Conservation (phyloP, 129 eudicot species). For the Dittrichia graveolens region DNA sequence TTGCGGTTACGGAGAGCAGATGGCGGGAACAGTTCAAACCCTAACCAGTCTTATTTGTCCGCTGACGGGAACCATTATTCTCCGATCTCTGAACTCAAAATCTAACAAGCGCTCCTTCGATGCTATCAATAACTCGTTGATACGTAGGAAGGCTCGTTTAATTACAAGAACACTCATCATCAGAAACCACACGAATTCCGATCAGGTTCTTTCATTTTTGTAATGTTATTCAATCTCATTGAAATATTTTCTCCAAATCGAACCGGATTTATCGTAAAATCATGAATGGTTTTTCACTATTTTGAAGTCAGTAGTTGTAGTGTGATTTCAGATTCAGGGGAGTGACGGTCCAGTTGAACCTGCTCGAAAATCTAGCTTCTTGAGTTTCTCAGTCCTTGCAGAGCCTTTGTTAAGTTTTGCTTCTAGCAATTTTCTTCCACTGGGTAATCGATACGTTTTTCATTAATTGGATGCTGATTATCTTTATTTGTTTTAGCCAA, state of each 20-base stretch:
- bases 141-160: slow-evolving; percentile 35
- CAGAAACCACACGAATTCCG: slow-evolving; percentile 34
- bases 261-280: background rate
- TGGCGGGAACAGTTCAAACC: slow-evolving; percentile 64
- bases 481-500: background rate
- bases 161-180: slow-evolving; percentile 27
- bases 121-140: slow-evolving; percentile 26
- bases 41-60: slow-evolving; percentile 29
- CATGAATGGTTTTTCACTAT: background rate
- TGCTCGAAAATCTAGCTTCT: slow-evolving; percentile 10
- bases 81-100: slow-evolving; percentile 19
- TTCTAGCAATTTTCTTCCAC: slow-evolving; percentile 64
- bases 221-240: slow-evolving; percentile 3
- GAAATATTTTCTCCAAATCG: background rate
- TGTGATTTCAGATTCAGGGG: slow-evolving; percentile 41
- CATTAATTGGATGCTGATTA: background rate
- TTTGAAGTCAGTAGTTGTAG: background rate
- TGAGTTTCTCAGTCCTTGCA: slow-evolving; percentile 33
- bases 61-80: slow-evolving; percentile 35
- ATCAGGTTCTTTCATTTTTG: slow-evolving; percentile 41
- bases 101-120: background rate
- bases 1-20: slow-evolving; percentile 24
- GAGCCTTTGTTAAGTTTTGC: slow-evolving; percentile 47
- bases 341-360: slow-evolving; percentile 34
- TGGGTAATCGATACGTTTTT: slow-evolving; percentile 42